A percentile compares a stretch with the other conserved stretches of the same genome.
Conservation (phyloP, 2,329 filamentous ascomycete genomes). For the Penicillium palitans region DNA sequence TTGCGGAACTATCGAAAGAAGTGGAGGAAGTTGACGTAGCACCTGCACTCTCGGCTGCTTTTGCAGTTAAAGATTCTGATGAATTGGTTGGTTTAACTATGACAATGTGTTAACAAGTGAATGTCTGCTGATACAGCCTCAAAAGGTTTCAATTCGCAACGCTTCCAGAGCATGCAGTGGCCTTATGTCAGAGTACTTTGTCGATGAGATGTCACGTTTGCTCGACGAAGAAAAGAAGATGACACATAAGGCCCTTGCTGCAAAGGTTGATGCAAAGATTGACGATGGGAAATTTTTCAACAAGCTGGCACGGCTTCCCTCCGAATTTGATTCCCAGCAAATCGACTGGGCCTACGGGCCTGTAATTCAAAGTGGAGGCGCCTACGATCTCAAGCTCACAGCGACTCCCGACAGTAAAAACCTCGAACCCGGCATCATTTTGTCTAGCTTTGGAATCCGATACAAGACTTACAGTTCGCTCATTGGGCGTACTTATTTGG, state of each 20-base stretch:
- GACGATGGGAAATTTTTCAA: slow-evolving; percentile 95
- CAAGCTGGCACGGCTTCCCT: slow-evolving; percentile 74
- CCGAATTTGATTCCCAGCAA: slow-evolving; percentile 82
- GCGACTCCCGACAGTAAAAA: slow-evolving; percentile 77
- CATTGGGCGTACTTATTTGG: slow-evolving; percentile 89
- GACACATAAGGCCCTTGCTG: slow-evolving; percentile 80
- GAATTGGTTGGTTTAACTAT: slow-evolving; percentile 63
- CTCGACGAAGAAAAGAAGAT: slow-evolving; percentile 97
- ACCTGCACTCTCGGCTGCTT: slow-evolving; percentile 76
- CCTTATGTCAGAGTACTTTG: slow-evolving; percentile 92
- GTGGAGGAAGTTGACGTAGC: slow-evolving; percentile 86
- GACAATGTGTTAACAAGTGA: not conserved
- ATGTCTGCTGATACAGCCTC: slow-evolving; percentile 12
- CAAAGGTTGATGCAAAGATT: slow-evolving; percentile 86
- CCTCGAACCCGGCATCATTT: slow-evolving; percentile 88
- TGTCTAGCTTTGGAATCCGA: slow-evolving; percentile 85
- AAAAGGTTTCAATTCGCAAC: slow-evolving; percentile 81
- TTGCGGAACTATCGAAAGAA: slow-evolving; percentile 76
- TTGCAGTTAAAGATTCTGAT: slow-evolving; percentile 91
- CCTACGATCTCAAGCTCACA: slow-evolving; percentile 84
- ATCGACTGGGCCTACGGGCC: slow-evolving; percentile 94
- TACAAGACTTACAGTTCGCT: slow-evolving; percentile 96
- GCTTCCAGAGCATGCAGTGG: slow-evolving; percentile 92
- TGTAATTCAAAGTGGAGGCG: slow-evolving; percentile 90
- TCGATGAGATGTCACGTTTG: slow-evolving; percentile 96